Conservation (phyloP, 768 basidiomycete genomes). For the Lepiota brunneoincarnata region DNA sequence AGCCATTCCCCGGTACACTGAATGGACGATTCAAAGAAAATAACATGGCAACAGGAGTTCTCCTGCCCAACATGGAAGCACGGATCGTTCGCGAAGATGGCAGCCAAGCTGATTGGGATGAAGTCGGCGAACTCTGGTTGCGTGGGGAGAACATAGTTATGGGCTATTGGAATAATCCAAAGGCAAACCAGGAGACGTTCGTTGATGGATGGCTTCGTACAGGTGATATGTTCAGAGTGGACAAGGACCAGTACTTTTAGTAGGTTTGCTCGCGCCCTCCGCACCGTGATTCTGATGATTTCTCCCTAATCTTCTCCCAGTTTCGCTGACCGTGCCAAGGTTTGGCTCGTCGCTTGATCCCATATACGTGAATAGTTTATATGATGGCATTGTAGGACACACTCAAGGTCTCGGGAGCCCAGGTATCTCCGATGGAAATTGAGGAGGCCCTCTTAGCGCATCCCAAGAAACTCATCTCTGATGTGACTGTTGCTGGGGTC, state of each 20-base stretch:
- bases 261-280: slow-evolving; percentile 26
- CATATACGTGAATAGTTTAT: not conserved
- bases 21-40: slow-evolving; percentile 36
- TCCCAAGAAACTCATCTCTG: slow-evolving; percentile 58
- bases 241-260: slow-evolving; percentile 63
- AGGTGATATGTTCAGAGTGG: slow-evolving; percentile 64
- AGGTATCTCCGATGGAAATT: slow-evolving; percentile 81
- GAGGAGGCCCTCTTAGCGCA: slow-evolving; percentile 64
- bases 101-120: slow-evolving; percentile 46
- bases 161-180: slow-evolving; percentile 72
- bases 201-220: slow-evolving; percentile 70
- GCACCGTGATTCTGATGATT: not conserved
- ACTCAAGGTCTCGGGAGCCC: slow-evolving; percentile 72
- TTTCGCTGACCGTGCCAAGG: slow-evolving; percentile 74
- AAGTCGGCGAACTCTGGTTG: slow-evolving; percentile 66
- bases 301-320: slow-evolving; percentile 28
- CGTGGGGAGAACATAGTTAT: slow-evolving; percentile 50
- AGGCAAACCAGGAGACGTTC: slow-evolving; percentile 65
- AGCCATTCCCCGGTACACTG: slow-evolving; percentile 42
- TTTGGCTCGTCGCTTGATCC: slow-evolving; percentile 17
- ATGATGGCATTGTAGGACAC: slow-evolving; percentile 50
- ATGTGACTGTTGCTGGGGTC: slow-evolving; percentile 72
- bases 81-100: slow-evolving; percentile 58
- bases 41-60: slow-evolving; percentile 48
- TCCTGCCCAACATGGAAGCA: slow-evolving; percentile 64